Evolutionary conservation across 73 alveolate genomes (phyloP), one percentile per base, ranked within the genome.

Genomic region (Symbiodinium natans): DNA sequence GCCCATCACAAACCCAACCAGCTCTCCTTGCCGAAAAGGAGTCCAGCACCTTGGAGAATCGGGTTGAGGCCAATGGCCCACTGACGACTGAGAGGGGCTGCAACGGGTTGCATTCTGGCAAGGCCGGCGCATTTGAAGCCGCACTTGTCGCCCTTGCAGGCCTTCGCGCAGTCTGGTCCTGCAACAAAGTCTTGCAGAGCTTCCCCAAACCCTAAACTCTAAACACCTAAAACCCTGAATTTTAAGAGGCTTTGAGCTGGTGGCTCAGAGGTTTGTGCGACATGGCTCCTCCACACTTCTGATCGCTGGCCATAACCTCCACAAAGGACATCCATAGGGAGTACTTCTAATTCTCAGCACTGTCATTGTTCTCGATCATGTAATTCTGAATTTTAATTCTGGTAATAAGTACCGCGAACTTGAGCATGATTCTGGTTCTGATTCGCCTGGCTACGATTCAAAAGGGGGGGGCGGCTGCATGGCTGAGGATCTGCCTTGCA

Each of bases 401-500:
- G n/a, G n/a, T n/a, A n/a, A n/a, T 48, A 48, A 48, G 63, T 17
- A 48, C 63, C 17, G 8, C 63, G 23, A 48, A 48, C 23, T 48
- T 8, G 17, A 48, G 17, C 63, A 17, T 8, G 63, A 8, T 48
- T 8, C 63, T 48, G 17, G 8, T 8, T 48, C 63, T 48, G 17
- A 10, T 48, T 48, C 23, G 63, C 63, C 23, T 8, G 63, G 8
- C n/a, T n/a, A n/a, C n/a, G n/a, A n/a, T n/a, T n/a, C n/a, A n/a
- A n/a, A n/a, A n/a, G n/a, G n/a, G n/a, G n/a, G n/a, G n/a, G n/a
- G n/a, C n/a, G n/a, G n/a, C n/a, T n/a, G n/a, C n/a, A n/a, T n/a
- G n/a, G n/a, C n/a, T n/a, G n/a, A n/a, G n/a, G n/a, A n/a, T n/a
- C 59, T 41, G 97, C 97, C 97, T 90, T 90, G 52, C 97, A 90